Evolutionary conservation across 805 yeast species (phyloP), one percentile per base, ranked within the genome.

Genomic region (Sugiyamaella valdiviana): DNA sequence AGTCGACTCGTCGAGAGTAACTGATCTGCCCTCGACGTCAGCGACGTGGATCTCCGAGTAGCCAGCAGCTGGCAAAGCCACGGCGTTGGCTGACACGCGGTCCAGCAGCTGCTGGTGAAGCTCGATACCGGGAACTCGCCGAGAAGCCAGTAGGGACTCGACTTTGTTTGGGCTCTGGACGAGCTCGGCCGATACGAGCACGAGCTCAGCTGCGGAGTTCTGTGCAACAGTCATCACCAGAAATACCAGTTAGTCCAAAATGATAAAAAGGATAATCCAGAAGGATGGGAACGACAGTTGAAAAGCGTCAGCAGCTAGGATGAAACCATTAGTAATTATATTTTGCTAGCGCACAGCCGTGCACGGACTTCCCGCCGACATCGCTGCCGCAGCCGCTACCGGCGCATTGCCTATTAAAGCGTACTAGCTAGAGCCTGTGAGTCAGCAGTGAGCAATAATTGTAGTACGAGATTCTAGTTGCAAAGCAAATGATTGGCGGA

Each of bases 41-140:
- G 61, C 61, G 2, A 69, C 45, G 43, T 56, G 50, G 32, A 70
- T 59, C 17, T 49, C 37, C 2, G 52, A 38, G 51, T 62, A 69
- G 26, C 55, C 48, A 29, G 55, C 50, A 9, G 44, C 44, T 4
- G 66, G 62, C 10, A 70, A 61, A 6, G 45, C 29, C 12, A 70
- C 65, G 6, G 64, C 65, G 5, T 57, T 55, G 21, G 57, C 58
- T 5, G 58, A 53, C 12, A 69, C 59, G 19, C 74, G 61, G 51
- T 69, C 73, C 17, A 70, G 52, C 40, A 69, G 65, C 62, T 69
- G 74, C 44, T 57, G 60, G 7, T 57, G 53, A 22, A 48, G 38
- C n/a, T 26, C 32, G 32, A 26, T 26, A 26, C 32, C 32, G 14
- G 32, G 32, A 4, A 7, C 32, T 6, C 32, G 32, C 32, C 32